These are phyloP conservation scores for Niveomyces coronatus DNA, from an alignment of 2,329 filamentous ascomycete genomes.

Conservation along the genomic window DNA sequence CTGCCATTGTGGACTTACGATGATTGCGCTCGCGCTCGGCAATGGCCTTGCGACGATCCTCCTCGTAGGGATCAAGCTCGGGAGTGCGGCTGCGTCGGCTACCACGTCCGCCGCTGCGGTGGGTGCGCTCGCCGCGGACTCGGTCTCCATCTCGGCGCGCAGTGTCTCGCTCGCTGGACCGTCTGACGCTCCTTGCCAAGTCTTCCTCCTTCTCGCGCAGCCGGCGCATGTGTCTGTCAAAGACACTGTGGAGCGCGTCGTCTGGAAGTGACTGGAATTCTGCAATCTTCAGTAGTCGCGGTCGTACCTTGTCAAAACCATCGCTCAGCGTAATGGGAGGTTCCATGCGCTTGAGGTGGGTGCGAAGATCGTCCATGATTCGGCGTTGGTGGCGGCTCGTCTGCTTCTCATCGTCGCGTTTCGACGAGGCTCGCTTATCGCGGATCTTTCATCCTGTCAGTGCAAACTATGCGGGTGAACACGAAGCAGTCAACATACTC, in stretches of 20 bases:
- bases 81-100: constrained; percentile 69
- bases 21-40: constrained; percentile 92
- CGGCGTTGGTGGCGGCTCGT: constrained; percentile 78
- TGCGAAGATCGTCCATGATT: constrained; percentile 74
- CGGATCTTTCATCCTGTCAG: constrained; percentile 46
- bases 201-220: constrained; percentile 89
- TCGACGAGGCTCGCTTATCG: constrained; percentile 75
- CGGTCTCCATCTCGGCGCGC: constrained; percentile 53
- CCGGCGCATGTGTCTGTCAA: constrained; percentile 84
- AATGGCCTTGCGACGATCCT: constrained; percentile 85
- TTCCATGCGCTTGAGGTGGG: constrained; percentile 79
- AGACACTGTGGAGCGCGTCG: constrained; percentile 70
- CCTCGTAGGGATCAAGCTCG: constrained; percentile 91
- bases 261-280: constrained; percentile 84
- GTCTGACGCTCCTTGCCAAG: constrained; percentile 52
- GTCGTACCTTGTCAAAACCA: constrained; percentile 79
- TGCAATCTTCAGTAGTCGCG: constrained; percentile 66
- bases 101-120: constrained; percentile 43
- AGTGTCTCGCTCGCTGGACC: constrained; percentile 39
- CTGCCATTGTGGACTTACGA: constrained; percentile 65
- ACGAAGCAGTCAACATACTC: constrained; percentile 39
- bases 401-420: constrained; percentile 75
- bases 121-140: constrained; percentile 51
- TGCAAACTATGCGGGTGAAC: not conserved
- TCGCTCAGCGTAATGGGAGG: constrained; percentile 70